Base-by-base conservation (phyloP, 2,329 filamentous ascomycete species). In the Chalaropsis thielavioides region DNA sequence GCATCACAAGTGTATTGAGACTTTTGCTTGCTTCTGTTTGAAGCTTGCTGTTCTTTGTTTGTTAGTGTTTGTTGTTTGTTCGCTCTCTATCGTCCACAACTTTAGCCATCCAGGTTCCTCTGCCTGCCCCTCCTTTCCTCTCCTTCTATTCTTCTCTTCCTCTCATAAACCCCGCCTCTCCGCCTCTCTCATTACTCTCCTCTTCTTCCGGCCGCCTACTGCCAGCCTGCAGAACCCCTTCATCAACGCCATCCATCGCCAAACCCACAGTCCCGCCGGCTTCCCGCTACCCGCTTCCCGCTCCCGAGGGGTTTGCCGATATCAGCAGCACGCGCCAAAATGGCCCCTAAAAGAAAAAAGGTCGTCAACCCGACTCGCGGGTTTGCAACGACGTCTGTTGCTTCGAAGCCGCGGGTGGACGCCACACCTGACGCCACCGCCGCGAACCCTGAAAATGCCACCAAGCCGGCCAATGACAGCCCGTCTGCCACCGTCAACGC, bases 341-440 rank as follows among this genome's bases (percentile, higher is more conserved):
- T 92, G 89, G 87, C 88, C 66, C 76, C 77, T 67, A 85, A 90
- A 76, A 96, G 95, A 78, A 96, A 96, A 78, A 95, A 90, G 80
- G 97, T 96, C 82, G 81, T 88, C 64, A 83, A 96, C 75, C 90
- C 92, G 67, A 90, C 91, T 46, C 83, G 94, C 74, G 94, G 92
- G 19, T 95, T 96, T 76, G 90, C 92, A 69, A 99, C 94, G 4
- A 95, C 90, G 13, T 97, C 92, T 1, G 82, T 95, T 67, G 90
- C 91, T 54, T 95, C 90, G 27, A 95, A 92, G 70, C 81, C 85
- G 8, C 82, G 89, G 73, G 79, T 82, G 58, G 90, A 92, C 67
- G 69, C 73, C 61, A 77, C 80, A 68, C 68, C 72, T 63, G 75
- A 75, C 44, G 69, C 60, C 54, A 72, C 71, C 61, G 66, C 63